phyloP scores from a whole-genome alignment of 2,329 filamentous ascomycete genomes.

The Colletotrichum truncatum region DNA sequence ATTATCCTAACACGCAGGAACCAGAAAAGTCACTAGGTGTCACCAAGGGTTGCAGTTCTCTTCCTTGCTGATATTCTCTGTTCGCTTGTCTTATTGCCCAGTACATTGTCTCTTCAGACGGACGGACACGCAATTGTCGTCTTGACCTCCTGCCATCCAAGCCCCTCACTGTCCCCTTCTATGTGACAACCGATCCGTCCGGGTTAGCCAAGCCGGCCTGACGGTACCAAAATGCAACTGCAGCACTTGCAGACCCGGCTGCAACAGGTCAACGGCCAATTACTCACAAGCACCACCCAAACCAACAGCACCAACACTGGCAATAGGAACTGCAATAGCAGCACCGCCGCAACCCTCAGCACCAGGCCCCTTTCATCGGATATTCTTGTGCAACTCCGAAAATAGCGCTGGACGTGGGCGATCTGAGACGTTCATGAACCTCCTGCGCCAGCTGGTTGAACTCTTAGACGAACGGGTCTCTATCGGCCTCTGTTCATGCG shows the following conservation, averaged over 20 bases:
- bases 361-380: constrained; percentile 20
- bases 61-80: neutral
- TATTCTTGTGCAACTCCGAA: constrained; percentile 3
- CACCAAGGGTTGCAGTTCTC: neutral
- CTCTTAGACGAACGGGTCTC: constrained; percentile 21
- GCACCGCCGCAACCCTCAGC: neutral
- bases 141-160: constrained; percentile 27
- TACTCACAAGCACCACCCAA: neutral
- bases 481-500: constrained; percentile 12
- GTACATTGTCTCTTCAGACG: constrained; percentile 12
- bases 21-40: neutral
- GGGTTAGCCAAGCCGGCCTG: constrained; percentile 3
- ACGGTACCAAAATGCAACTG: neutral
- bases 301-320: neutral
- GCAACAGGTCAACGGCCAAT: neutral
- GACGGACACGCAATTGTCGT: neutral
- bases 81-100: neutral
- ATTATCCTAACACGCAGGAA: neutral
- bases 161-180: neutral
- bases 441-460: neutral
- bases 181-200: neutral
- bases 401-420: constrained; percentile 19
- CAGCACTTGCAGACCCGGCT: neutral
- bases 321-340: too few relatives aligned
- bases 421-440: constrained; percentile 25